Evolutionary conservation across 495 filamentous ascomycete species (phyloP), one percentile per base, ranked within the genome.

Genomic region (Parathielavia appendiculata): DNA sequence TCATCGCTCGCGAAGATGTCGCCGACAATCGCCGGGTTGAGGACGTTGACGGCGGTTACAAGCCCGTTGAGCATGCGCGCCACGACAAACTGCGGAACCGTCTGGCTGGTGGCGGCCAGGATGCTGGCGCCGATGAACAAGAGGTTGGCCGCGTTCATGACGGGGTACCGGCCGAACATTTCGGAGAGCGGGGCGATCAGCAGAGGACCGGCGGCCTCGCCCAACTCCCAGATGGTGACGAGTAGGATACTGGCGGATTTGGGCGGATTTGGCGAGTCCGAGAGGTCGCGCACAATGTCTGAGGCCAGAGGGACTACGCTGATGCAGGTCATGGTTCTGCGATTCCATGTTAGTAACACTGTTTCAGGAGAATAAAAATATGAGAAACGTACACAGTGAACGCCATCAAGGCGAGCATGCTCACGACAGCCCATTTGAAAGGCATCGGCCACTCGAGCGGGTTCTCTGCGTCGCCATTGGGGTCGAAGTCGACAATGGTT

Each of bases 151-250:
- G 58, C 68, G 63, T 81, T 82, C 58, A 81, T 73, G 46, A 82
- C 77, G 0, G 76, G 73, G 59, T 77, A 76, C 1, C 83, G 78
- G 10, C 82, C 83, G 58, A 76, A 76, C 5, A 83, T 63, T 57
- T 85, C 82, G 7, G 76, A 81, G 1, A 85, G 67, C 0, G 82
- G 82, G 4, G 81, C 83, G 65, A 84, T 83, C 14, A 84, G 66
- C 1, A 86, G 61, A 0, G 83, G 83, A 2, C 82, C 82, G 5
- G 76, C 76, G 26, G 80, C 82, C 57, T 80, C 77, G 54, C 79
- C 79, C 4, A 80, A 71, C 53, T 80, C 79, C 79, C 79, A 81
- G 67, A 85, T 81, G 12, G 81, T 83, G 19, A 85, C 81, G 40
- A 85, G 74, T 19, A 83, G 68, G 36, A 81, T 75, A 61, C 70